These are phyloP conservation scores for Rubia peregrina DNA, from an alignment of 305 asterid species.

Conservation along the genomic window DNA sequence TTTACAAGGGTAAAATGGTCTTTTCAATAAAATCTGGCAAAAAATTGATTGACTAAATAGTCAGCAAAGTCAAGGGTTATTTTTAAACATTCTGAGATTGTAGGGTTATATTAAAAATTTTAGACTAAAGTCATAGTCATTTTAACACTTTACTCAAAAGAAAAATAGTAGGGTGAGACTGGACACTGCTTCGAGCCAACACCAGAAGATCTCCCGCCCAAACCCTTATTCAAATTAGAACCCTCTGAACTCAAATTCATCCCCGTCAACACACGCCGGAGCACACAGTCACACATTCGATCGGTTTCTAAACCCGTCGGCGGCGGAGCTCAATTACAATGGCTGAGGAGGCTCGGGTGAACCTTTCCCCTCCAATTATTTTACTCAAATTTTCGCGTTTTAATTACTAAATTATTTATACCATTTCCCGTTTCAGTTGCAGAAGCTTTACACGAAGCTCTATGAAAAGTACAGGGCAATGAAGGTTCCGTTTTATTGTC, in stretches of 20 bases:
- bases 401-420: background rate
- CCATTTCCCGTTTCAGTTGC: conserved; percentile 35
- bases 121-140: too few relatives aligned
- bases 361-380: background rate
- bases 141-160: too few relatives aligned
- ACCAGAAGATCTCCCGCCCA: conserved; percentile 3
- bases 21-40: too few relatives aligned
- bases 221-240: background rate
- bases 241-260: background rate
- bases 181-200: too few relatives aligned
- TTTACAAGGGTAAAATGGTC: too few relatives aligned
- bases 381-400: background rate
- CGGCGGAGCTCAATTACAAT: background rate
- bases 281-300: background rate
- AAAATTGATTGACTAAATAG: too few relatives aligned
- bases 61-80: too few relatives aligned
- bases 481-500: conserved; percentile 35
- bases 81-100: too few relatives aligned
- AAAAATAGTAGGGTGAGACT: too few relatives aligned
- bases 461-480: conserved; percentile 44
- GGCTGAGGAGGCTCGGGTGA: conserved; percentile 5
- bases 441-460: conserved; percentile 59
- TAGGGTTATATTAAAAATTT: too few relatives aligned
- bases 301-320: background rate
- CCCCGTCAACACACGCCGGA: background rate